Conservation (phyloP, 129 eudicot genomes). For the Artemisia annua region DNA sequence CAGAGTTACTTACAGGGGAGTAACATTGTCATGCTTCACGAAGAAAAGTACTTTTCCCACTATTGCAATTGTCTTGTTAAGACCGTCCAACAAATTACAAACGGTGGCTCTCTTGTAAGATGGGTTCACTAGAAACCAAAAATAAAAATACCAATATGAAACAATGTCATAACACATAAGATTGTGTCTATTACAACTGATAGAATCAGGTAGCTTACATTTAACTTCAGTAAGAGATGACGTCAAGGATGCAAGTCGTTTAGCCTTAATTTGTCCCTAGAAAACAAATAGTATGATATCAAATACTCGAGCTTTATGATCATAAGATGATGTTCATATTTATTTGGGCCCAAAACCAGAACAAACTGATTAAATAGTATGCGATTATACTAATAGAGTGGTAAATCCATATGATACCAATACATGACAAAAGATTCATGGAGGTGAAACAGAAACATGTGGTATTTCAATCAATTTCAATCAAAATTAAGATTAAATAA, state of each 20-base stretch:
- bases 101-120: conserved; percentile 54
- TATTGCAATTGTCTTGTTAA: conserved; percentile 68
- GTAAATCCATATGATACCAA: too few relatives aligned
- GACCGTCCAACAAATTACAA: conserved; percentile 63
- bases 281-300: conserved; percentile 21
- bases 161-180: conserved; percentile 2
- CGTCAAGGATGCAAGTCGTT: conserved; percentile 74
- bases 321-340: too few relatives aligned
- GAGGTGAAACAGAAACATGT: too few relatives aligned
- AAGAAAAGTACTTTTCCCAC: conserved; percentile 71
- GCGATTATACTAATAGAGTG: too few relatives aligned
- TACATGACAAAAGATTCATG: too few relatives aligned
- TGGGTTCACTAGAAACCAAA: conserved; percentile 53
- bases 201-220: conserved; percentile 46
- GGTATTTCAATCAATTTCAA: too few relatives aligned
- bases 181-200: background rate
- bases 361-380: too few relatives aligned
- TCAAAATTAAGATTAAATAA: too few relatives aligned
- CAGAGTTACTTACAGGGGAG: conserved; percentile 69
- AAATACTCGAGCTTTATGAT: background rate
- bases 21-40: conserved; percentile 59
- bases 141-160: conserved; percentile 16
- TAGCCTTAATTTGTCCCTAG: conserved; percentile 74
- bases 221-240: conserved; percentile 57
- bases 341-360: too few relatives aligned